A percentile compares a stretch with the other conserved stretches of the same genome.
phyloP scores from a whole-genome alignment of 129 eudicot genomes.

The Chrysanthemum seticuspe region DNA sequence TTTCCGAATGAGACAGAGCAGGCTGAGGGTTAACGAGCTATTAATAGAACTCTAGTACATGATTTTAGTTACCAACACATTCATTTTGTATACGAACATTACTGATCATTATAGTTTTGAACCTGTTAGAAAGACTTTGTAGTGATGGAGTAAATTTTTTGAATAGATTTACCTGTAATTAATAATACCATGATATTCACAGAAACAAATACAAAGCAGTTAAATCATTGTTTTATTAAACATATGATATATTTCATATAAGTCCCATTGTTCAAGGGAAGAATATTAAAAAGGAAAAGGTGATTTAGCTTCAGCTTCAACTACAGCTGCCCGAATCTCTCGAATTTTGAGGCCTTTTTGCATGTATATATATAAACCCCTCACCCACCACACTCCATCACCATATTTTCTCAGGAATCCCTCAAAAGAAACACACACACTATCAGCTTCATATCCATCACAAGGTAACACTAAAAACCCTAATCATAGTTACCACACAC shows the following conservation, averaged over 20 bases:
- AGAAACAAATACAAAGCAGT: too few relatives aligned
- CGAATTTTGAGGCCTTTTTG: conserved; percentile 46
- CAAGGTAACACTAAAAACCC: conserved; percentile 27
- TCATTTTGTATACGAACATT: too few relatives aligned
- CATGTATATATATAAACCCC: conserved; percentile 52
- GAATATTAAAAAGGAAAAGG: conserved; percentile 51
- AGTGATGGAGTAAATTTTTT: background rate
- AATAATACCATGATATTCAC: too few relatives aligned
- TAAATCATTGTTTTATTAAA: background rate
- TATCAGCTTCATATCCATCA: conserved; percentile 20
- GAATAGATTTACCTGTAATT: too few relatives aligned
- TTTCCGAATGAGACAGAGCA: too few relatives aligned
- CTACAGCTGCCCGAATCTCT: conserved; percentile 46
- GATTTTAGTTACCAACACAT: too few relatives aligned
- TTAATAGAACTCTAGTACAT: too few relatives aligned
- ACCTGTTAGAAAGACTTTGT: too few relatives aligned
- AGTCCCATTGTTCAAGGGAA: conserved; percentile 52
- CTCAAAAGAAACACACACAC: conserved; percentile 35
- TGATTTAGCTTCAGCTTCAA: conserved; percentile 43
- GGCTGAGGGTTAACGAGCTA: too few relatives aligned
- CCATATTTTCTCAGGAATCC: conserved; percentile 31
- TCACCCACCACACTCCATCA: conserved; percentile 33
- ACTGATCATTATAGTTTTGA: too few relatives aligned
- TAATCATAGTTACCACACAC: background rate
- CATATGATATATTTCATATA: background rate